Evolutionary conservation across 192 early-diverging fungal species (phyloP).

Genomic region (Globomyces pollinis-pini): DNA sequence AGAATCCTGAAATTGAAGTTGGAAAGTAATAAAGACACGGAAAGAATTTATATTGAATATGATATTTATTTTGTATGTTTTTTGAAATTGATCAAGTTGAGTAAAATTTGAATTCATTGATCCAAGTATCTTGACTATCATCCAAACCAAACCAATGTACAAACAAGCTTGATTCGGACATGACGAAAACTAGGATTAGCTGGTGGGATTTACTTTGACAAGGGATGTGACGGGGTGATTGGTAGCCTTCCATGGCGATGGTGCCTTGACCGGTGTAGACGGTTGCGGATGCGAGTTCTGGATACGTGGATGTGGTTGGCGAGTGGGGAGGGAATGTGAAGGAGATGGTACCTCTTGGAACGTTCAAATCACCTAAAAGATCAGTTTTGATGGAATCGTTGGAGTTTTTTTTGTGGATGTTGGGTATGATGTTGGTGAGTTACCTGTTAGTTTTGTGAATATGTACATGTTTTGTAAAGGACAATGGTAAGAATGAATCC

Average conservation of each 20-base stretch:
- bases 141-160: slow-evolving; percentile 26
- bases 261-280: slow-evolving; percentile 20
- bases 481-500: too few relatives aligned
- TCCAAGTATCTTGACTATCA: not conserved
- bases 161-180: slow-evolving; percentile 12
- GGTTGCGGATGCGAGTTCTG: slow-evolving; percentile 12
- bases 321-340: not conserved
- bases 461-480: too few relatives aligned
- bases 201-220: slow-evolving; percentile 12
- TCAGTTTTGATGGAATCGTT: too few relatives aligned
- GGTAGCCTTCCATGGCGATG: slow-evolving; percentile 24
- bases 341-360: slow-evolving; percentile 24
- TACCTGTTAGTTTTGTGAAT: too few relatives aligned
- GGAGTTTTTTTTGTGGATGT: too few relatives aligned
- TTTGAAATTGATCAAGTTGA: too few relatives aligned
- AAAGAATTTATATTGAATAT: too few relatives aligned
- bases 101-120: not conserved
- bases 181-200: slow-evolving; percentile 18
- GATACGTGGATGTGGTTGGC: not conserved
- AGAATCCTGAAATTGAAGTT: not conserved
- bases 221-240: slow-evolving; percentile 11
- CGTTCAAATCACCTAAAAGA: slow-evolving; percentile 33
- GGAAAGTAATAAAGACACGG: too few relatives aligned
- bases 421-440: too few relatives aligned
- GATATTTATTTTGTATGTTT: too few relatives aligned